Evolutionary conservation across 2,329 filamentous ascomycete species (phyloP), one percentile per base, ranked within the genome.

Genomic region (Shiraia bambusicola): DNA sequence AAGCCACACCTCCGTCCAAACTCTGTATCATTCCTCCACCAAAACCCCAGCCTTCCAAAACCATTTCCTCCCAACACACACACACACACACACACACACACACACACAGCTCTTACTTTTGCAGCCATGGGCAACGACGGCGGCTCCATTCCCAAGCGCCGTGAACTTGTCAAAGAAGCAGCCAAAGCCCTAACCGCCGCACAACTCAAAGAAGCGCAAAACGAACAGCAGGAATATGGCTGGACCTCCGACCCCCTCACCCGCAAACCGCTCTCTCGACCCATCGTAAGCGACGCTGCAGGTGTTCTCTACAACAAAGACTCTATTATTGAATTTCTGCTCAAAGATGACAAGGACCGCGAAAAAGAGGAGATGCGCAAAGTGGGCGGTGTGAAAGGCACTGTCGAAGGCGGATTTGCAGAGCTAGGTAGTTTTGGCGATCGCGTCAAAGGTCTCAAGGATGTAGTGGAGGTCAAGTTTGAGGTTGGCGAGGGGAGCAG

Each of bases 231-330:
- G 63, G 80, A 83, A 45, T 90, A 97, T 69, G 81, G 83, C 58
- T 98, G 93, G 93, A 80, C 81, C 4, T 87, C 84, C 50, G 95
- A 93, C 60, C 88, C 91, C 0, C 76, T 98, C n/a, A 94, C 88
- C 1, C 86, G 87, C 50, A 81, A 84, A 45, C 80, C 82, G 0
- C 80, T 98, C 14, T 78, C 83, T 15, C 75, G 81, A 31, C 86
- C 87, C 4, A 81, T 91, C 12, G 91, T 95, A 0, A 93, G 90
- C 0, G 93, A 98, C 69, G 86, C 79, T 49, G 78, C 80, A 4
- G 94, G 94, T 1, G 83, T 84, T 14, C 77, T 98, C 0, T 98
- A 95, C 77, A 97, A 95, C 65, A 97, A 97, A 71, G 91, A 97
- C 65, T 83, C 89, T 0, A 79, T 97, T 14, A 76, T 98, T 41